phyloP scores from a whole-genome alignment of 1,284 basidiomycete species.

The Grifola frondosa region DNA sequence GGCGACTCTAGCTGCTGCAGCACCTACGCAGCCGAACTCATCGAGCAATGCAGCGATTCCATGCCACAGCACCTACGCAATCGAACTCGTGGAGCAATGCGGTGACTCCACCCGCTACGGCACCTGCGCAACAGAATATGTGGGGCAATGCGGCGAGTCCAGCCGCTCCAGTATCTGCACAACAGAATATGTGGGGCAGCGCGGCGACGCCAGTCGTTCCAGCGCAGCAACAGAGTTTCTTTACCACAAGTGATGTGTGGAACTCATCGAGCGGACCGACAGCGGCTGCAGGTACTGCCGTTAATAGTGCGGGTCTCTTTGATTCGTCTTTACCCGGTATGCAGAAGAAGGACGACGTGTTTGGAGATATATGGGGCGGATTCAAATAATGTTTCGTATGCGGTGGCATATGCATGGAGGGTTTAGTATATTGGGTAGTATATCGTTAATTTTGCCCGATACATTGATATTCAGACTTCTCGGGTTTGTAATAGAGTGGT shows the following conservation, averaged over 20 bases:
- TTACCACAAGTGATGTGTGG: conserved; percentile 60
- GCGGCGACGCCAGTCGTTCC: conserved; percentile 26
- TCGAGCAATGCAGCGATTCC: conserved; percentile 41
- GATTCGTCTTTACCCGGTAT: conserved; percentile 29
- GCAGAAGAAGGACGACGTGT: conserved; percentile 73
- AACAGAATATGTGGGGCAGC: conserved; percentile 44
- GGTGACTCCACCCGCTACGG: conserved; percentile 21
- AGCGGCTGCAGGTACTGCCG: conserved; percentile 12
- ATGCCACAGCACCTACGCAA: conserved; percentile 28
- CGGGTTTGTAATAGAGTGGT: no score
- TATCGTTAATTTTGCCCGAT: neutral
- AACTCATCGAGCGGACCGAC: conserved; percentile 31
- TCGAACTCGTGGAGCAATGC: conserved; percentile 44
- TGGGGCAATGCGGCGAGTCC: conserved; percentile 41
- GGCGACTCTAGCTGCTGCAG: conserved; percentile 25
- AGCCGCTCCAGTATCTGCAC: conserved; percentile 28
- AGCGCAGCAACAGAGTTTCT: conserved; percentile 32
- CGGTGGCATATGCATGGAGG: neutral
- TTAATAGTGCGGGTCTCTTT: conserved; percentile 35
- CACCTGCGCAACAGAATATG: conserved; percentile 32
- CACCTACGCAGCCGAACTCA: conserved; percentile 34
- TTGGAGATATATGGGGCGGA: conserved; percentile 79
- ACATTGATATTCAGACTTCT: neutral
- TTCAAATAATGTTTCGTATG: conserved; percentile 54
- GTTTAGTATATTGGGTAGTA: neutral